phyloP scores from a whole-genome alignment of 2,329 filamentous ascomycete species.

The Biscogniauxia sp. region DNA sequence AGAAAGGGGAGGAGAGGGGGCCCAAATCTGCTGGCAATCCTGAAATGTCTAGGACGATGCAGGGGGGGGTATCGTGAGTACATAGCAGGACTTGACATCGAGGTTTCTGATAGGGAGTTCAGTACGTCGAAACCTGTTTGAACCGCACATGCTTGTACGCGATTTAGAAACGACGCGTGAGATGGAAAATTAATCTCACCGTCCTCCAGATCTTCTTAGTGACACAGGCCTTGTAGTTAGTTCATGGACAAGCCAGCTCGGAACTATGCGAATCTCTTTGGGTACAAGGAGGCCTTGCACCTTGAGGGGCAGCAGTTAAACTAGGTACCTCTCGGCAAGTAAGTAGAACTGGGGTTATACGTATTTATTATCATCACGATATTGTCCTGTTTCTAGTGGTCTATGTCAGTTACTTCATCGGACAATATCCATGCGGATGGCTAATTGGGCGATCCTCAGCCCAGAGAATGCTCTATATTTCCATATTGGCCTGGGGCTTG shows the following conservation, averaged over 20 bases:
- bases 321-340: slow-evolving; percentile 36
- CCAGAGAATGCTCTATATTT: slow-evolving; percentile 34
- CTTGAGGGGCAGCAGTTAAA: slow-evolving; percentile 36
- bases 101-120: slow-evolving; percentile 20
- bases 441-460: slow-evolving; percentile 37
- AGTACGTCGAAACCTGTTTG: not conserved
- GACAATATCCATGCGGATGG: slow-evolving; percentile 41
- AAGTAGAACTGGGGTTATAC: slow-evolving; percentile 2
- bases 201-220: slow-evolving; percentile 32
- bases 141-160: not conserved
- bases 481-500: slow-evolving; percentile 33
- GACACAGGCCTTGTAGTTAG: slow-evolving; percentile 33
- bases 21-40: too few species aligned
- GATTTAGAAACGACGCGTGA: slow-evolving; percentile 14
- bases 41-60: slow-evolving; percentile 10
- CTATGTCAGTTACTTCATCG: slow-evolving; percentile 40
- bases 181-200: slow-evolving; percentile 32
- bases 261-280: slow-evolving; percentile 36
- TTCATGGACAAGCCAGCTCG: slow-evolving; percentile 33
- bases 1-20: too few species aligned
- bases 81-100: slow-evolving; percentile 14
- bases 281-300: slow-evolving; percentile 33
- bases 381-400: slow-evolving; percentile 25
- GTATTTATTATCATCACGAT: not conserved
- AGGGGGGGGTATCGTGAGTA: slow-evolving; percentile 21